Evolutionary conservation across 805 yeast species (phyloP), one percentile per base, ranked within the genome.

Genomic region (Cephaloascus fragrans): DNA sequence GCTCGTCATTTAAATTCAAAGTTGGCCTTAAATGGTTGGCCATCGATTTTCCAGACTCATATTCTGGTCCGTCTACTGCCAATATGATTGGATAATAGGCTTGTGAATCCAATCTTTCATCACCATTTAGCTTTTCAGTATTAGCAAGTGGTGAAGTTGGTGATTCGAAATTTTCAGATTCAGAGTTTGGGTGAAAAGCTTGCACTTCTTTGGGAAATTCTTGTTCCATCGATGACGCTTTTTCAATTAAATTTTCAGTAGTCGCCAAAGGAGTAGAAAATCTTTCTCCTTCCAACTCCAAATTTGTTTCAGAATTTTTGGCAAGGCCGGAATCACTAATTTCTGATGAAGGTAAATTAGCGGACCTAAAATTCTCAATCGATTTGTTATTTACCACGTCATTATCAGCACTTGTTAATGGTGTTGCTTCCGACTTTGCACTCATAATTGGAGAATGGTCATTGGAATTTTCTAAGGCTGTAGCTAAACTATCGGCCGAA

Each of bases 1-100:
- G 47, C 19, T 52, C 57, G 1, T 66, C 61, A 6, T 50, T 46
- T 3, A 47, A 43, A 37, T 58, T 65, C 42, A 62, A 61, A 4
- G 47, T 54, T 4, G 69, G 67, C 26, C 55, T 48, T 17, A 59
- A 47, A 18, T 51, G 50, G 40, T 49, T 37, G 19, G 56, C 56
- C 19, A 54, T 45, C 10, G 6, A 8, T 23, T 8, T 23, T 23
- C 12, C 28, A 8, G 28, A 8, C 28, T 23, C 28, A 23, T 23
- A 23, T 23, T 23, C 28, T 12, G 6, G 10, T 8, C 12, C 12
- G 6, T 6, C 6, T 8, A 23, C 12, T 8, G 12, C 10, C 28
- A 23, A 23, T 12, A 12, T 6, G 12, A 8, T 23, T 23, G 6
- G 6, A 23, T 23, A 23, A n/a, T n/a, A n/a, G n/a, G n/a, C n/a